A percentile compares a stretch with the other conserved stretches of the same genome.
Conservation (phyloP, 2,329 filamentous ascomycete genomes). For the Beauveria sp. region DNA sequence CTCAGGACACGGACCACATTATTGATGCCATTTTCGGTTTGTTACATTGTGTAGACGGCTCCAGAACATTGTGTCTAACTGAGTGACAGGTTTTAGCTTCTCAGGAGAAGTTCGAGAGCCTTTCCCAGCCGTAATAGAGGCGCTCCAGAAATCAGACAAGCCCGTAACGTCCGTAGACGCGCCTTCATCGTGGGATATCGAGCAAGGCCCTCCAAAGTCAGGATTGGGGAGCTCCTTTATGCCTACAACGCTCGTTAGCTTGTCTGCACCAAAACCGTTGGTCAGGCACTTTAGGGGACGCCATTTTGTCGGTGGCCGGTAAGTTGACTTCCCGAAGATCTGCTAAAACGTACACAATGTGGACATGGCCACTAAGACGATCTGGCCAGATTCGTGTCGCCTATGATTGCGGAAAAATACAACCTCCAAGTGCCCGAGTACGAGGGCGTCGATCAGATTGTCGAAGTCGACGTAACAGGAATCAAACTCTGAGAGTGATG, state of each 20-base stretch:
- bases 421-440: conserved; percentile 76
- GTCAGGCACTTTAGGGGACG: conserved; percentile 76
- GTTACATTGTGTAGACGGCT: conserved; percentile 17
- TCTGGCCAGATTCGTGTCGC: conserved; percentile 63
- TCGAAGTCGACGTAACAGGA: conserved; percentile 56
- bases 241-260: conserved; percentile 72
- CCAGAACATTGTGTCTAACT: conserved; percentile 9
- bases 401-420: conserved; percentile 75
- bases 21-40: conserved; percentile 89
- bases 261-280: conserved; percentile 90
- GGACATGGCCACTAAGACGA: conserved; percentile 10
- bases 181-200: conserved; percentile 91
- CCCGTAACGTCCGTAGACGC: conserved; percentile 87
- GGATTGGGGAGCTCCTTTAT: conserved; percentile 75
- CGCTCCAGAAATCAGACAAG: conserved; percentile 63
- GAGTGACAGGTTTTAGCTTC: conserved; percentile 71
- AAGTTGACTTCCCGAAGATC: conserved; percentile 22
- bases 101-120: conserved; percentile 87
- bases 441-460: conserved; percentile 79
- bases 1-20: conserved; percentile 67
- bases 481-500: conserved; percentile 12
- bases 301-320: conserved; percentile 87
- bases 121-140: conserved; percentile 73
- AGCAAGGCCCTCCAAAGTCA: conserved; percentile 68
- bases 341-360: background rate